Evolutionary conservation across 2,329 filamentous ascomycete genomes (phyloP), one percentile per base, ranked within the genome.

Genomic region (Xylariaceae sp.): DNA sequence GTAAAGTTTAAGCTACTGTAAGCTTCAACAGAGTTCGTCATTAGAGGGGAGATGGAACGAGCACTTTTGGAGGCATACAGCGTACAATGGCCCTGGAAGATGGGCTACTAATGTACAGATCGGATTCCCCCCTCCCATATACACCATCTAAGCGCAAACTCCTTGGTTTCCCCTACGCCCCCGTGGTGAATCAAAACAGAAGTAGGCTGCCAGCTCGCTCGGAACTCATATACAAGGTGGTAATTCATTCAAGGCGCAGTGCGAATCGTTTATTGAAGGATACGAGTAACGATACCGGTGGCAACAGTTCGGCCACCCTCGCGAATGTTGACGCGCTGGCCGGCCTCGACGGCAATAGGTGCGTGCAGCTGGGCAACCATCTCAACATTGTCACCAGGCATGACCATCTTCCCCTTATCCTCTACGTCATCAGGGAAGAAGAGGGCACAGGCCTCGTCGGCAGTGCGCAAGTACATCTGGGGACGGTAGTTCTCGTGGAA

Each of bases 321-420:
- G 75, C 94, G 89, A 71, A 99, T 85, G 80, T 97, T 99, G 84
- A 99, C 94, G 67, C 94, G 89, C 80, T 96, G 90, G 65, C 94
- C 92, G 59, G 83, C 77, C 78, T 99, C 94, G 60, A 96, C 76
- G 56, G 92, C 92, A 68, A 95, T 83, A 60, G 92, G 89, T 74
- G 88, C 79, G 75, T 90, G 84, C 69, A 96, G 85, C 67, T 87
- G 84, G 72, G 91, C 88, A 61, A 94, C 78, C 92, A 99, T 96
- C 81, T 99, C 94, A 63, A 96, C 85, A 76, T 99, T 99, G 83
- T 99, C 94, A 73, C 94, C 94, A 49, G 94, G 94, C 91, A 96
- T 95, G 74, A 96, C 86, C 79, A 91, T 88, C 73, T 76, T 77
- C 60, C 79, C 71, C 56, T 80, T 74, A 65, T 92, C 86, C 72